Conservation (phyloP, 805 yeast species). For the Starmerella cellae region DNA sequence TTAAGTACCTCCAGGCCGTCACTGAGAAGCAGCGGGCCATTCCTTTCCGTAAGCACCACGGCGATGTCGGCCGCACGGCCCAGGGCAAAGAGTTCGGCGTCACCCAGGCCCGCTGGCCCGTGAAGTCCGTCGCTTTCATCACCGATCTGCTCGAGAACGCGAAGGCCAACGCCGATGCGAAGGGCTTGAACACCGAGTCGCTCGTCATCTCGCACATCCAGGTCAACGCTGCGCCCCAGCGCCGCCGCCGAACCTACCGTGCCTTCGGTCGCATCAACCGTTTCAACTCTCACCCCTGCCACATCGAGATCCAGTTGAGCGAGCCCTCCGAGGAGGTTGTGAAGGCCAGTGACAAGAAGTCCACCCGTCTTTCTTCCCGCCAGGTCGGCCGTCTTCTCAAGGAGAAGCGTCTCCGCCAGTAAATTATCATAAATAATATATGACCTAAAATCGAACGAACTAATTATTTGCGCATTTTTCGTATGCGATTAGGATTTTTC, state of each 20-base stretch:
- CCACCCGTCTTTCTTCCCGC: slow-evolving; percentile 71
- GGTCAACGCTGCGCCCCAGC: slow-evolving; percentile 99
- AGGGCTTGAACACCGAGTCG: slow-evolving; percentile 93
- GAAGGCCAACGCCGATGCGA: slow-evolving; percentile 96
- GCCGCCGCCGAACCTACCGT: slow-evolving; percentile 99
- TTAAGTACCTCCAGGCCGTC: slow-evolving; percentile 89
- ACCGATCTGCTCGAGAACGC: slow-evolving; percentile 94
- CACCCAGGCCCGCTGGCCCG: slow-evolving; percentile 99
- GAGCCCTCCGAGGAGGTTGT: slow-evolving; percentile 90
- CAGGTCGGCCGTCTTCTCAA: slow-evolving; percentile 84
- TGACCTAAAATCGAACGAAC: not conserved
- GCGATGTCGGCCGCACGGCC: slow-evolving; percentile 96
- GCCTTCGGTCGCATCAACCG: slow-evolving; percentile 99
- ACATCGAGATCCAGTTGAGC: slow-evolving; percentile 92
- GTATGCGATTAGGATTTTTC: too few relatives aligned
- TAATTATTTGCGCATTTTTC: too few relatives aligned
- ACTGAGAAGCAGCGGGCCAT: slow-evolving; percentile 97
- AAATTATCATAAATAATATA: slow-evolving; percentile 4
- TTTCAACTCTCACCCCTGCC: slow-evolving; percentile 97
- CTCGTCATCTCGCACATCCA: slow-evolving; percentile 95
- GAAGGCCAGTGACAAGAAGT: slow-evolving; percentile 64
- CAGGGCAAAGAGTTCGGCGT: slow-evolving; percentile 99
- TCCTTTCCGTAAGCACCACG: slow-evolving; percentile 97
- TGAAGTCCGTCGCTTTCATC: slow-evolving; percentile 90
- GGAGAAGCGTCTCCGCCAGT: slow-evolving; percentile 51